Base-by-base conservation (phyloP, 2,329 filamentous ascomycete genomes). In the Zymoseptoria crescenta region DNA sequence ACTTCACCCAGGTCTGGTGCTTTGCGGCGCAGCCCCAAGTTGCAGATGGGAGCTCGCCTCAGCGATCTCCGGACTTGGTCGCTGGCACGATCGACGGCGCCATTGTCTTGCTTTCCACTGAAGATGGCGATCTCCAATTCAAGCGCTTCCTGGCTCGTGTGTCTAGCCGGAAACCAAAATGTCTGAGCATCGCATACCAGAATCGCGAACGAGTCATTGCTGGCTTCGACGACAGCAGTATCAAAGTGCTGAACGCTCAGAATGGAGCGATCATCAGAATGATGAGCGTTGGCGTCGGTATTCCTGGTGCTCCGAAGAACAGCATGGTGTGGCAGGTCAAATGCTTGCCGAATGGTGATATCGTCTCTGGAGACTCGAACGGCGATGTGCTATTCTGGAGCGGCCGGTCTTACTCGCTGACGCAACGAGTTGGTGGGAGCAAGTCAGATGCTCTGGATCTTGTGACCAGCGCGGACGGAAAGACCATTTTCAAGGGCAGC, bases 1-100 rank as follows among this genome's bases (percentile, higher is more conserved):
- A 95, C 74, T 91, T 96, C 74, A 92, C 91, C 65, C 92, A 96
- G 70, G 93, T 97, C 62, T 99, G 94, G 94, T 97, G 93, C 75
- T 83, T 99, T 68, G 90, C 89, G 59, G 89, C 87, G 13, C 93
- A 96, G 75, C 94, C 93, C 2, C 59, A 59, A n/a, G 54, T 56
- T 16, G 56, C 56, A 1, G 64, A 52, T 16, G 54, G 56, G 4
- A 56, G 67, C 5, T 68, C 69, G 9, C 67, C 68, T 29, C 67
- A 69, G 59, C 58, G 61, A 41, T 70, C 72, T 55, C 77, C 76
- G 73, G 87, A 89, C 70, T 81, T 99, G 49, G 87, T 96, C 10
- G 88, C 86, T 56, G 94, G 94, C 13, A 97, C 93, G 64, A 91
- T 91, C 27, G 92, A 97, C 74, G 94, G 94, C 54, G 90, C 90